These are phyloP conservation scores for Apiospora malaysiana DNA, from an alignment of 2,329 filamentous ascomycete species.

Conservation along the genomic window DNA sequence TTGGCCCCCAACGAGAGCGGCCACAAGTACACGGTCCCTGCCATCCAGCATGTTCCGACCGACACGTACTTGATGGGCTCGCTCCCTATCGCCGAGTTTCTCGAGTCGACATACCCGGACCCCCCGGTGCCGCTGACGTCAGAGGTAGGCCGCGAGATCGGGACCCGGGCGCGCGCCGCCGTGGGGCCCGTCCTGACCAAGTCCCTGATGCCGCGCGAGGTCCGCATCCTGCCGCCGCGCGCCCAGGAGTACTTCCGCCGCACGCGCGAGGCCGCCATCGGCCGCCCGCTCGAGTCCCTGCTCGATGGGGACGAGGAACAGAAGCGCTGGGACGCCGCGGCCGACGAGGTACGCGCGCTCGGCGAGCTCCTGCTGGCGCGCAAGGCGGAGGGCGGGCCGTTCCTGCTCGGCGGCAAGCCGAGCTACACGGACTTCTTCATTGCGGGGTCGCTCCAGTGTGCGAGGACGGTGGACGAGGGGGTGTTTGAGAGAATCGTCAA, in stretches of 20 bases:
- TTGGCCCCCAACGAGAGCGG: conserved; percentile 7
- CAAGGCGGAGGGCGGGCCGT: conserved; percentile 41
- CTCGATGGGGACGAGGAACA: conserved; percentile 37
- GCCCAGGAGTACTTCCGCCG: conserved; percentile 46
- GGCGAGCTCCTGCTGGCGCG: conserved; percentile 42
- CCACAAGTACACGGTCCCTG: conserved; percentile 46
- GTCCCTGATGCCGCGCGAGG: conserved; percentile 45
- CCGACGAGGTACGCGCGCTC: conserved; percentile 35
- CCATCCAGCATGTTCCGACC: conserved; percentile 47
- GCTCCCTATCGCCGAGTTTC: conserved; percentile 44
- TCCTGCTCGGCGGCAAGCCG: conserved; percentile 44
- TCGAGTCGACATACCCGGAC: conserved; percentile 46
- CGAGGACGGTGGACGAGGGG: conserved; percentile 19
- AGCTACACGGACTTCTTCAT: conserved; percentile 46
- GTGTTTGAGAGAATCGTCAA: conserved; percentile 31
- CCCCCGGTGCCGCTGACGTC: conserved; percentile 36
- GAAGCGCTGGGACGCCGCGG: conserved; percentile 35
- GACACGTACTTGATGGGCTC: conserved; percentile 49
- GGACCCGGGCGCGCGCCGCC: conserved; percentile 11
- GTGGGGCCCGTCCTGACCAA: conserved; percentile 36
- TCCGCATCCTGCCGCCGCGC: conserved; percentile 43
- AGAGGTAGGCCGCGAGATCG: conserved; percentile 23
- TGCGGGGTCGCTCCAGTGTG: conserved; percentile 39
- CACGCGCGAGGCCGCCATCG: conserved; percentile 39
- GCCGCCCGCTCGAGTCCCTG: conserved; percentile 41